Base-by-base conservation (phyloP, 768 basidiomycete genomes). In the Obba rivulosa region DNA sequence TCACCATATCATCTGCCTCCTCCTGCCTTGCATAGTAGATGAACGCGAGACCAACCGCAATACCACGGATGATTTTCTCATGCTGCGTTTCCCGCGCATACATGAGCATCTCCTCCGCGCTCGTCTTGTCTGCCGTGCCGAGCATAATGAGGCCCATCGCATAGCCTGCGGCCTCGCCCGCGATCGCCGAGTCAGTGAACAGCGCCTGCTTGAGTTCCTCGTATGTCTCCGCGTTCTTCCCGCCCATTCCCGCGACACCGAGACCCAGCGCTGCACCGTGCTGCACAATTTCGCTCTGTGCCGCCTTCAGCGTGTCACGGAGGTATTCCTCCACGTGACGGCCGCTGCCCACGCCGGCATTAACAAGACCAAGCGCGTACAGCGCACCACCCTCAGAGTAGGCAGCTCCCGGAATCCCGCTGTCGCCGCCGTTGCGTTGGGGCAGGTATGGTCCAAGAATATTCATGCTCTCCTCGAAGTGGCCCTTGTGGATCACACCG, bases 91-190 rank as follows among this genome's bases (percentile, higher is more conserved):
- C 96, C 47, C 87, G 81, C 23, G 96, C 93, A 61, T 99, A 99
- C 45, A 85, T 80, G 48, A 97, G 72, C 95, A 97, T 98, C 69
- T 99, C 96, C 23, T 89, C 85, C 31, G 92, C 81, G 46, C 83
- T 81, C 34, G 80, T 83, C 23, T 76, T 72, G 37, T 83, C 83
- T 14, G 82, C 93, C 2, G 92, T 93, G n/a, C 93, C 96, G 5
- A 99, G 78, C 94, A 97, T 97, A 62, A 97, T 81, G 45, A 99
- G 74, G 25, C 96, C 96, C 94, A 99, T 97, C 1, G 94, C 88
- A 66, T 91, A 97, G 13, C 96, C 96, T 35, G 92, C 81, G 4
- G 89, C 94, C 69, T 98, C 96, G 13, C 96, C 94, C 8, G 93
- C 92, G 28, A 97, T 83, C 28, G 96, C 96, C 9, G 91, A 93